These are phyloP conservation scores for Gilbertella persicaria DNA, from an alignment of 371 early-diverging fungal genomes.

Conservation along the genomic window DNA sequence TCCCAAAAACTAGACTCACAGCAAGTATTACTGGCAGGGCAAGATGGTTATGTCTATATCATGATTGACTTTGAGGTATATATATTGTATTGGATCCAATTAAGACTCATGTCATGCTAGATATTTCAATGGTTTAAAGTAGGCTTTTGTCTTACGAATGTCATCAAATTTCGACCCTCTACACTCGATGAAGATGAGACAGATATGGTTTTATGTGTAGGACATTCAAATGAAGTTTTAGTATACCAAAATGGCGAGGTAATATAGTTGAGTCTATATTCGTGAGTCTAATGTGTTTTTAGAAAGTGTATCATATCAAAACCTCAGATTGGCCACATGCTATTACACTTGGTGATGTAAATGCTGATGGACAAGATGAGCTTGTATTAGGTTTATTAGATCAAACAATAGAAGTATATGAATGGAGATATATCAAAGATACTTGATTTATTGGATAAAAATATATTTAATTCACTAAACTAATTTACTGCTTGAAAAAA, in stretches of 20 bases:
- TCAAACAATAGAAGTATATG: slow-evolving; percentile 45
- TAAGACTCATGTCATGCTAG: slow-evolving; percentile 10
- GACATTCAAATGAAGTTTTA: slow-evolving; percentile 37
- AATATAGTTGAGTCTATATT: slow-evolving; percentile 3
- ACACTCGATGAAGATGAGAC: slow-evolving; percentile 28
- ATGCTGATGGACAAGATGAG: slow-evolving; percentile 49
- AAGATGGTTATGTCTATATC: slow-evolving; percentile 49
- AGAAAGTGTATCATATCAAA: slow-evolving; percentile 32
- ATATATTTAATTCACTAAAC: background rate
- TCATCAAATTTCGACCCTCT: slow-evolving; percentile 36
- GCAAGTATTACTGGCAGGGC: slow-evolving; percentile 46
- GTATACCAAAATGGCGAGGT: slow-evolving; percentile 46
- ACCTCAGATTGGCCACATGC: slow-evolving; percentile 48
- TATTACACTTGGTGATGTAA: slow-evolving; percentile 47
- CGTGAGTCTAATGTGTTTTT: background rate
- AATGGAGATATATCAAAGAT: slow-evolving; percentile 13
- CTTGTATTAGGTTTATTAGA: slow-evolving; percentile 45
- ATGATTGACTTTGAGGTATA: slow-evolving; percentile 46
- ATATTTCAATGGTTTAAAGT: slow-evolving; percentile 39
- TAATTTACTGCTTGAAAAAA: background rate
- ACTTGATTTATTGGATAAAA: background rate
- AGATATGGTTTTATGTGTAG: slow-evolving; percentile 48
- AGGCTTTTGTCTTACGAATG: slow-evolving; percentile 31
- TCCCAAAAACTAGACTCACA: slow-evolving; percentile 14
- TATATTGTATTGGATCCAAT: background rate